Evolutionary conservation across 140 eudicot genomes (phyloP).

Genomic region (Stevia rebaudiana): DNA sequence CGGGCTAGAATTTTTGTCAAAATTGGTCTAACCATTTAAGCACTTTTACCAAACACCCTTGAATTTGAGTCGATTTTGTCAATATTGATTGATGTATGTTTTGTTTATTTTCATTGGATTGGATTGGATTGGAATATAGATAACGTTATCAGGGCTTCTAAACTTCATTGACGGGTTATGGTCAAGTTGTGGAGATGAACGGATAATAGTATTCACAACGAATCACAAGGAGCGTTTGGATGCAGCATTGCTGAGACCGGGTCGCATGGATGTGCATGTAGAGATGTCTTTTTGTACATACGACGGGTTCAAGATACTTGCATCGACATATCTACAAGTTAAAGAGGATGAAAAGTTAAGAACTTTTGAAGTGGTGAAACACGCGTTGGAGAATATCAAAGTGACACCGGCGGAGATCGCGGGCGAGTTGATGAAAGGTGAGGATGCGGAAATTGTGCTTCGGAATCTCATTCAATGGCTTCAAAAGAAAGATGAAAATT

Average conservation of each 20-base stretch:
- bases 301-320: constrained; percentile 37
- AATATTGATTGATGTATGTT: constrained; percentile 5
- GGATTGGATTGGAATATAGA: constrained; percentile 27
- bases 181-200: constrained; percentile 51
- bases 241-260: constrained; percentile 41
- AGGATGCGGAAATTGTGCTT: constrained; percentile 28
- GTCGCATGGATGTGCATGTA: constrained; percentile 49
- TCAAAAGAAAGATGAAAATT: constrained; percentile 17
- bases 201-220: constrained; percentile 44
- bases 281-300: constrained; percentile 48
- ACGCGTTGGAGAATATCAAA: constrained; percentile 20
- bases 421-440: constrained; percentile 48
- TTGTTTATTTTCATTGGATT: neutral
- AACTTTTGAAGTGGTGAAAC: constrained; percentile 19
- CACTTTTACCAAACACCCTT: no score
- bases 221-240: constrained; percentile 42
- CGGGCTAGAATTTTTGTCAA: no score
- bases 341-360: constrained; percentile 20
- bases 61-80: neutral
- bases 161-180: constrained; percentile 51
- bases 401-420: constrained; percentile 49
- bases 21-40: no score
- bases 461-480: constrained; percentile 18
- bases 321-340: constrained; percentile 36
- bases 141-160: constrained; percentile 41